Evolutionary conservation across 306 rosid species (phyloP), one percentile per base, ranked within the genome.

Genomic region (Vigna trinervia): DNA sequence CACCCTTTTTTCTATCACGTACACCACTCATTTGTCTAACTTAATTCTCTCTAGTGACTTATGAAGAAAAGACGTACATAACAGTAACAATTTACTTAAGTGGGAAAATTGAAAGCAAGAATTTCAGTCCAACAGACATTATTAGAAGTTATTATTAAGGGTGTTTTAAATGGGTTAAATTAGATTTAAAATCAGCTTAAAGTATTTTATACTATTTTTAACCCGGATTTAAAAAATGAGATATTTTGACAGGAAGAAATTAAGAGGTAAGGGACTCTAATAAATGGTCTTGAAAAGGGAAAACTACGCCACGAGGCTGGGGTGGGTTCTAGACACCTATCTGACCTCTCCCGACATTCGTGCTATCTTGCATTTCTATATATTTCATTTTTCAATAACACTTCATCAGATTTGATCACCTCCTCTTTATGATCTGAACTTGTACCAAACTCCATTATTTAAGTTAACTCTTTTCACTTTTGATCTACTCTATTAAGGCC

Each of bases 261-360:
- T n/a, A 76, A 75, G 85, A 50, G 78, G 53, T 19, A 45, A 46
- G 72, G 73, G 48, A 30, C 12, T 43, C 23, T 15, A 83, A 17
- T 78, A 69, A 69, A 73, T 73, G 79, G 20, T 41, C 52, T 73
- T 66, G 76, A 58, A 69, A 86, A 82, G 50, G 45, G 77, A 57
- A 82, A 85, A 59, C 48, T 47, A 83, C 48, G 66, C 82, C 77
- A 71, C 71, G 74, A 86, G 66, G 77, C 69, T 39, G 79, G 79
- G 83, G 79, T 70, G 76, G 71, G 53, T 79, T 85, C 75, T 69
- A 78, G 85, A 85, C 87, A 85, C 81, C 82, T 70, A 77, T 71
- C 80, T 74, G 73, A 82, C 69, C 75, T 58, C 77, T 76, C 20
- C 89, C 89, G 84, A 87, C 89, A 89, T 86, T 81, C 84, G 86